Evolutionary conservation across 306 rosid genomes (phyloP).

Genomic region (Astragalus glycyphyllos): DNA sequence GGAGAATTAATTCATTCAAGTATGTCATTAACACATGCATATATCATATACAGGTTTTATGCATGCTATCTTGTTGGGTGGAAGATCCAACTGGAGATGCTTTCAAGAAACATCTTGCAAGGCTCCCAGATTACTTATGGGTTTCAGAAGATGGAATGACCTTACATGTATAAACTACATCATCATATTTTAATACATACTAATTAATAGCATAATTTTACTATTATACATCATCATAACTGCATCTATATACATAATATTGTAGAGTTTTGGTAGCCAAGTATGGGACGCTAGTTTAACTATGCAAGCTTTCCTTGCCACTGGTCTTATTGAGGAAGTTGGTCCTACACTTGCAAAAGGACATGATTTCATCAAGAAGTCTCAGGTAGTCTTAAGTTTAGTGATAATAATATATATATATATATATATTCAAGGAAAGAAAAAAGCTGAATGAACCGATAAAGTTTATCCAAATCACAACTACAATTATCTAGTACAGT

Average conservation of each 20-base stretch:
- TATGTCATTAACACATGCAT: not conserved
- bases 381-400: conserved; percentile 54
- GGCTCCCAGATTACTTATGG: conserved; percentile 73
- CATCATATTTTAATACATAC: not conserved
- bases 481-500: not conserved
- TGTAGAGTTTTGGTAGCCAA: conserved; percentile 76
- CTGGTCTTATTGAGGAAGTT: conserved; percentile 54
- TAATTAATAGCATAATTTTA: not conserved
- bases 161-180: conserved; percentile 53
- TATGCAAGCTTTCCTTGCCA: conserved; percentile 68
- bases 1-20: not conserved
- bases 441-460: not conserved
- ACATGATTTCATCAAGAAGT: conserved; percentile 68
- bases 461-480: not conserved
- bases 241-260: not conserved
- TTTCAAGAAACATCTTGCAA: conserved; percentile 71
- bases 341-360: conserved; percentile 60
- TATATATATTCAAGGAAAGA: no score
- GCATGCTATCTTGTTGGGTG: conserved; percentile 79
- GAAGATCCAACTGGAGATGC: conserved; percentile 77
- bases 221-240: no score
- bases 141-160: conserved; percentile 80
- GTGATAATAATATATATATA: not conserved
- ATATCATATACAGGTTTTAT: conserved; percentile 49
- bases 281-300: conserved; percentile 70